Base-by-base conservation (phyloP, 2,329 filamentous ascomycete species). In the Dothiorella sarmentorum region DNA sequence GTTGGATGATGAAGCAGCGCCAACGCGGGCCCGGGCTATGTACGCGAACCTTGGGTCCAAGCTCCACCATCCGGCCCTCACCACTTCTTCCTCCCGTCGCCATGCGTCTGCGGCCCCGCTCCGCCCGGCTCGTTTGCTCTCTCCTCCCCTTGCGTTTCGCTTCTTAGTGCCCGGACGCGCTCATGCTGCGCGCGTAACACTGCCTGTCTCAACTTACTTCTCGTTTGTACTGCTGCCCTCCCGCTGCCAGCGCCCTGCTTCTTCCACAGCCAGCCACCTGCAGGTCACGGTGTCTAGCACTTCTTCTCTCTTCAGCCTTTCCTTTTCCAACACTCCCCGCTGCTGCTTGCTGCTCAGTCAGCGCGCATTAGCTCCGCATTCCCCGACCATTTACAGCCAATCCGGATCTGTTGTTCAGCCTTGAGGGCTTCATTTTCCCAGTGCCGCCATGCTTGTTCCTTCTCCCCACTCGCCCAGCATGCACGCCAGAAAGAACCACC, bases 401-500 rank as follows among this genome's bases (percentile, higher is more conserved):
- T 45, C 53, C 42, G 42, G 17, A 44, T 45, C 37, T 38, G 18
- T 27, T 7, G 40, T 35, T 20, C 53, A 35, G 27, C 37, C 31
- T 59, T 61, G 42, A 60, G 58, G 60, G 43, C 49, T 56, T 33
- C 43, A 38, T 56, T 55, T 62, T 9, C 20, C 3, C 58, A 56
- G 42, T 42, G 33, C 44, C 44, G 44, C 35, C 56, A 58, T 58
- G 44, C 45, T 47, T 18, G 52, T 51, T 44, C 45, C 44, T 37
- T 58, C 44, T 51, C 55, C 55, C 33, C 52, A 43, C 52, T 56
- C 52, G 52, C 40, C 57, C 57, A 73, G 65, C 51, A 79, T 79
- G 76, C 73, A 77, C 62, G 75, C 73, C 63, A 71, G 77, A 63
- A 70, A 76, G 61, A 79, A 78, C 64, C 77, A 76, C 13, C 75